These are phyloP conservation scores for Sinapis alba DNA, from an alignment of 441 rosid species.

Conservation along the genomic window DNA sequence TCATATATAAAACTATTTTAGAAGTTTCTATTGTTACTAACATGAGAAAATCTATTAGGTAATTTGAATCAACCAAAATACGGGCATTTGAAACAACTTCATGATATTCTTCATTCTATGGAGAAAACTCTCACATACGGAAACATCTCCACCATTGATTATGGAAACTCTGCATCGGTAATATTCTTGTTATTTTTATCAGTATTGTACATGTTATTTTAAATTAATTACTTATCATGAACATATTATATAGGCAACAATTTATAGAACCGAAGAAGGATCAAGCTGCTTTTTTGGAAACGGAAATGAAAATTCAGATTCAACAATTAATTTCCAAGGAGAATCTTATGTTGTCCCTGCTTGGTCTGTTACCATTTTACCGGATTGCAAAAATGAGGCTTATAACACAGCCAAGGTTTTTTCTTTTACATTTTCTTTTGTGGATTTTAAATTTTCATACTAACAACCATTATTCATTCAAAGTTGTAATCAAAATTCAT, in stretches of 20 bases:
- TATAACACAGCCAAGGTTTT: conserved; percentile 64
- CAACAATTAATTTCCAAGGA: conserved; percentile 43
- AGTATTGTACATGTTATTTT: neutral
- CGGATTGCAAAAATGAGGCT: too few relatives aligned
- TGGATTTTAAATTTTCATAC: neutral
- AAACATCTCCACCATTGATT: conserved; percentile 33
- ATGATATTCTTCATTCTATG: conserved; percentile 47
- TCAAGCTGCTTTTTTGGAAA: conserved; percentile 67
- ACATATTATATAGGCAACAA: conserved; percentile 40
- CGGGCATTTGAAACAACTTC: conserved; percentile 69
- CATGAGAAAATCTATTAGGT: too few relatives aligned
- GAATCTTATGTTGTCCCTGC: conserved; percentile 45
- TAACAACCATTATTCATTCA: too few relatives aligned
- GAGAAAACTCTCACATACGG: conserved; percentile 59
- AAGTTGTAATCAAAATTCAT: too few relatives aligned
- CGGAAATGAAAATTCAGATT: conserved; percentile 43
- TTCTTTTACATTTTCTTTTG: neutral
- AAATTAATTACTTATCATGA: neutral
- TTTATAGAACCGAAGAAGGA: conserved; percentile 42
- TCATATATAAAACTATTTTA: neutral
- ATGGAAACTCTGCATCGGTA: conserved; percentile 47
- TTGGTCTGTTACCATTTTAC: conserved; percentile 69
- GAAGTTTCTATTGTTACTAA: too few relatives aligned
- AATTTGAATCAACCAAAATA: conserved; percentile 68
- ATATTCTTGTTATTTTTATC: neutral